phyloP scores from a whole-genome alignment of 176 grass and related monocot genomes.

The Lolium perenne region DNA sequence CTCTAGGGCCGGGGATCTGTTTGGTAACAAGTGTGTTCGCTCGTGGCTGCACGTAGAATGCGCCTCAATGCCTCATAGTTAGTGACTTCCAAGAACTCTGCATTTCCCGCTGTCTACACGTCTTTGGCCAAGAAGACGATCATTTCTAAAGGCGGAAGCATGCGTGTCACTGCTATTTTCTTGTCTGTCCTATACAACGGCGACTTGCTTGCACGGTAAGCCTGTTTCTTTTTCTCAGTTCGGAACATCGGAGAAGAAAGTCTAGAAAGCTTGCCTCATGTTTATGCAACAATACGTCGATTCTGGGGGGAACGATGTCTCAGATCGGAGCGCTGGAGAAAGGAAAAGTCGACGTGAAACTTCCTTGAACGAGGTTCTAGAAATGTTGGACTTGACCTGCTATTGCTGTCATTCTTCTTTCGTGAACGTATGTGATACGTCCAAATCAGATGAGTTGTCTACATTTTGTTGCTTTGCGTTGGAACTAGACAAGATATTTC shows the following conservation, averaged over 20 bases:
- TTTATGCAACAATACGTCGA: slow-evolving; percentile 31
- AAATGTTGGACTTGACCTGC: slow-evolving; percentile 19
- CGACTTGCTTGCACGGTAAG: not conserved
- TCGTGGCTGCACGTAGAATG: not conserved
- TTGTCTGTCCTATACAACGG: slow-evolving; percentile 13
- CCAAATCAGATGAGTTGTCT: slow-evolving; percentile 37
- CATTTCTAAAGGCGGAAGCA: slow-evolving; percentile 50
- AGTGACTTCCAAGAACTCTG: slow-evolving; percentile 53
- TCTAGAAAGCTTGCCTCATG: slow-evolving; percentile 18
- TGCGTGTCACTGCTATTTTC: slow-evolving; percentile 38
- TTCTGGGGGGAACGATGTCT: slow-evolving; percentile 25
- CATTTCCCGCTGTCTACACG: slow-evolving; percentile 10
- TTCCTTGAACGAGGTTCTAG: slow-evolving; percentile 25
- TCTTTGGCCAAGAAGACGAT: slow-evolving; percentile 49
- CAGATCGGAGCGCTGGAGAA: slow-evolving; percentile 8
- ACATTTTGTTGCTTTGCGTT: slow-evolving; percentile 7
- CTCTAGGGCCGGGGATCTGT: slow-evolving; percentile 34
- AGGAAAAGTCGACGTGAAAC: not conserved
- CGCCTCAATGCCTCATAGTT: not conserved
- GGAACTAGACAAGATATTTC: not conserved
- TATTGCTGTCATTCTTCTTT: not conserved
- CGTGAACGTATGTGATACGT: slow-evolving; percentile 26
- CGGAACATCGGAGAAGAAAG: slow-evolving; percentile 6
- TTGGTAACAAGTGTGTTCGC: slow-evolving; percentile 43
- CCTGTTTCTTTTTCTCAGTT: slow-evolving; percentile 3